A percentile compares a stretch with the other conserved stretches of the same genome.
phyloP scores from a whole-genome alignment of 306 rosid species.

The Dryas octopetala region DNA sequence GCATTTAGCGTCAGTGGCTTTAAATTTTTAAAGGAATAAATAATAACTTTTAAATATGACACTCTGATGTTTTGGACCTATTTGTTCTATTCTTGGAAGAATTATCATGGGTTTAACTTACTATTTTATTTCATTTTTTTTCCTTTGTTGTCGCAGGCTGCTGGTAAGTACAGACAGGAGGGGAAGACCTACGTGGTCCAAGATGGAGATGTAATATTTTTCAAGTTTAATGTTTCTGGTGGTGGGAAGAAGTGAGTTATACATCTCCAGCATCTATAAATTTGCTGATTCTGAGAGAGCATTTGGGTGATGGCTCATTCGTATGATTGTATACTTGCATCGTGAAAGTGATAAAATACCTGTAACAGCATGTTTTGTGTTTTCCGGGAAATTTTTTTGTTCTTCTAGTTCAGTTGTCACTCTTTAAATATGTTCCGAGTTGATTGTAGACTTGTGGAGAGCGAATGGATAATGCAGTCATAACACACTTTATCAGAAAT shows the following conservation, averaged over 20 bases:
- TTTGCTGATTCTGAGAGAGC: not conserved
- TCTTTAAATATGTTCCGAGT: not conserved
- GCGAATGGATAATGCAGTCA: slow-evolving; percentile 16
- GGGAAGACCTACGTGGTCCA: slow-evolving; percentile 93
- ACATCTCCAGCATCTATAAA: slow-evolving; percentile 2
- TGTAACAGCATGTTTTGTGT: not conserved
- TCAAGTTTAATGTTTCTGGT: slow-evolving; percentile 94
- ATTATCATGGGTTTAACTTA: not conserved
- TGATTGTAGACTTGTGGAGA: not conserved
- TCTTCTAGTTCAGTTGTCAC: slow-evolving; percentile 8
- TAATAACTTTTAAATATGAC: not conserved
- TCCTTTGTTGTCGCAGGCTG: slow-evolving; percentile 50
- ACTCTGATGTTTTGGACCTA: not conserved
- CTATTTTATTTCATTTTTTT: slow-evolving; percentile 2
- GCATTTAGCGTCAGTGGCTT: not conserved
- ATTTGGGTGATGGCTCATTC: not conserved
- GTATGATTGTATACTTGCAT: slow-evolving; percentile 19
- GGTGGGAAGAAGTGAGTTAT: slow-evolving; percentile 87
- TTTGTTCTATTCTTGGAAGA: not conserved
- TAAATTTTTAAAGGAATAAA: not conserved
- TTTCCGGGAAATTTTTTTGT: slow-evolving; percentile 5
- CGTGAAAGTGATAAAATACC: not conserved
- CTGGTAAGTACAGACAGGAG: slow-evolving; percentile 90
- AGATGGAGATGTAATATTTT: slow-evolving; percentile 89
- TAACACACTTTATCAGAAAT: not conserved